Base-by-base conservation (phyloP, 1,284 basidiomycete genomes). In the Anthracocystis setariae region DNA sequence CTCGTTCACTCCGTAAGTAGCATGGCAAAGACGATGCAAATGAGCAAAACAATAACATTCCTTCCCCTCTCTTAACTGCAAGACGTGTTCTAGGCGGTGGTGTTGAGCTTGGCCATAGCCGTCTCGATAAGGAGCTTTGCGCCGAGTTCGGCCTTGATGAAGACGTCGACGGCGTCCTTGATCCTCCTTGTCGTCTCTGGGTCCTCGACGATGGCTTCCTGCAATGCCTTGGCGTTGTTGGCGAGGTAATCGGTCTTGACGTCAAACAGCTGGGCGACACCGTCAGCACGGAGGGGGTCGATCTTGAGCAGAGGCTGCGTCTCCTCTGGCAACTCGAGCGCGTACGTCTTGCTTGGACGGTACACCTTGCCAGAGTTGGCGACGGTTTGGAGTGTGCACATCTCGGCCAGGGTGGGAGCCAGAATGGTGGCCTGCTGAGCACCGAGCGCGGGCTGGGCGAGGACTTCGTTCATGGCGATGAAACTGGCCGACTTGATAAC, bases 401-500 rank as follows among this genome's bases (percentile, higher is more conserved):
- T 68, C 54, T 68, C 54, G 17, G 25, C 40, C 5, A 68, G 46
- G 2, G 51, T 57, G 4, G 65, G 65, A 1, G 65, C 65, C 10
- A 68, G 54, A 38, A 68, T 58, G 27, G 65, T 62, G 4, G 58
- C 45, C 37, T 68, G 65, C 39, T 68, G 65, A 12, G 58, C 20
- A n/a, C 65, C 65, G 13, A 68, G 39, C 39, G 46, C 50, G 5
- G 65, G 55, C 65, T 62, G 62, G 21, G 65, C 65, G 8, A 68
- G 48, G 10, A 62, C 65, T 24, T 68, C 59, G 59, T 68, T 68
- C 2, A 68, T 20, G 13, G 58, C 65, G 27, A 68, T 62, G 43
- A 62, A 68, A 12, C 38, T 45, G 3, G 65, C 65, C 5, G 54
- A 18, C 32, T 68, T 68, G 65, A 68, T 68, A 39, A 62, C 54